Evolutionary conservation across 2,329 filamentous ascomycete species (phyloP), one percentile per base, ranked within the genome.

Genomic region (Chaetomiaceae sp.): DNA sequence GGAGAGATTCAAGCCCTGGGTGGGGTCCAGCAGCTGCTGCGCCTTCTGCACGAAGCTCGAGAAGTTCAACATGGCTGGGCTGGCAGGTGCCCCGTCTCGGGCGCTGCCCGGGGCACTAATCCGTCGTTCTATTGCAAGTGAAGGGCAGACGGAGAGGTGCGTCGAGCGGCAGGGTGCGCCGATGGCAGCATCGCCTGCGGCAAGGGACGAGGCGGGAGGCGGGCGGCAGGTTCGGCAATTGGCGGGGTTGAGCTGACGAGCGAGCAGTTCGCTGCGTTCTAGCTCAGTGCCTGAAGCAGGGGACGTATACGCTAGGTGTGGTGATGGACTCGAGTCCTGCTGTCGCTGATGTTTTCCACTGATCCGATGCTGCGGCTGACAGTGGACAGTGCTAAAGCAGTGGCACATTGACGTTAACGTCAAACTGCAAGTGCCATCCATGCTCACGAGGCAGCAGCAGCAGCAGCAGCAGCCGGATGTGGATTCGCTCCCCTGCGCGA

Each of bases 41-140:
- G 90, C 90, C 78, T 91, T 95, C 69, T 95, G 89, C 61, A 96
- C 89, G 67, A 97, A 83, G 68, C 79, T 91, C 59, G 86, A 74
- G 55, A 81, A 65, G 66, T 75, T 78, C 68, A 80, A 75, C 76
- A 80, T 81, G 67, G 60, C 68, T 64, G 6, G 22, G 9, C 6
- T 6, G 22, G 22, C 22, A 24, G 22, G 22, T 24, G 6, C 9
- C 6, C 22, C 22, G 22, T 24, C 22, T 24, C 22, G 22, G 22
- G 22, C 22, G 22, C 22, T 24, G 22, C 22, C 22, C 22, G 22
- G 22, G 9, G 22, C 6, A 9, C 9, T 9, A 24, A 24, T 6
- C 22, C 9, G 22, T 9, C 22, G 22, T 24, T 24, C 22, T 29
- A 43, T 43, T 32, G 44, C 35, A 38, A 43, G 40, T 32, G 44